Evolutionary conservation across 225 moss, liverwort and hornwort genomes (phyloP).

Genomic region (Takakia lepidozioides): DNA sequence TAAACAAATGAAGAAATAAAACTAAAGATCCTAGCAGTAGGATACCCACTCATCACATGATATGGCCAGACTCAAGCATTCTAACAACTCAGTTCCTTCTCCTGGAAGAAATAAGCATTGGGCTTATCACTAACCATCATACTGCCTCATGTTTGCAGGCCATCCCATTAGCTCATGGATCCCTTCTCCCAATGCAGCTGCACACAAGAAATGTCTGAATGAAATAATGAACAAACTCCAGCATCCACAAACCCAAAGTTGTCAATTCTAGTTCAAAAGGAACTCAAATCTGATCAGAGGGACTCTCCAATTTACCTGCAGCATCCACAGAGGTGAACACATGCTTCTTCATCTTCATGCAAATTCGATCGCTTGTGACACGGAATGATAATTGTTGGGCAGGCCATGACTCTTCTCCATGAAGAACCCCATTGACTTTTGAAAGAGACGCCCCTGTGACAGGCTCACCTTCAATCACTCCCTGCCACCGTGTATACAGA

Average conservation of each 20-base stretch:
- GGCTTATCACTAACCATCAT: conserved; percentile 38
- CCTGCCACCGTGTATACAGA: conserved; percentile 59
- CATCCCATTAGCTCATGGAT: conserved; percentile 60
- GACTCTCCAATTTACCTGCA: conserved; percentile 32
- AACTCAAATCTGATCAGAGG: conserved; percentile 2
- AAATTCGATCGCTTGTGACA: conserved; percentile 65
- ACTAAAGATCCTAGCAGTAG: too few species aligned
- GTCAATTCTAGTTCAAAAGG: not conserved
- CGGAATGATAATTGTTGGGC: conserved; percentile 44
- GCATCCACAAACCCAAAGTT: too few species aligned
- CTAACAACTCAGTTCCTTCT: too few species aligned
- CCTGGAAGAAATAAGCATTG: too few species aligned
- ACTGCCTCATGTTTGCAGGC: conserved; percentile 67
- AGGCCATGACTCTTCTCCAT: conserved; percentile 12
- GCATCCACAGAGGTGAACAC: conserved; percentile 82
- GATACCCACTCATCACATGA: too few species aligned
- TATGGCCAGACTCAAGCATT: too few species aligned
- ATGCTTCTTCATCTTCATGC: conserved; percentile 74
- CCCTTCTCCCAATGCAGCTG: conserved; percentile 79
- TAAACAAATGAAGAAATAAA: too few species aligned
- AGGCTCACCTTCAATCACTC: conserved; percentile 12
- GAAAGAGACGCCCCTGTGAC: conserved; percentile 3
- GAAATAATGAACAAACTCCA: too few species aligned
- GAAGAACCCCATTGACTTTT: conserved; percentile 18
- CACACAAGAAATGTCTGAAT: too few species aligned